A percentile compares a stretch with the other conserved stretches of the same genome.
Conservation (phyloP, 306 rosid genomes). For the Lagenaria siceraria region DNA sequence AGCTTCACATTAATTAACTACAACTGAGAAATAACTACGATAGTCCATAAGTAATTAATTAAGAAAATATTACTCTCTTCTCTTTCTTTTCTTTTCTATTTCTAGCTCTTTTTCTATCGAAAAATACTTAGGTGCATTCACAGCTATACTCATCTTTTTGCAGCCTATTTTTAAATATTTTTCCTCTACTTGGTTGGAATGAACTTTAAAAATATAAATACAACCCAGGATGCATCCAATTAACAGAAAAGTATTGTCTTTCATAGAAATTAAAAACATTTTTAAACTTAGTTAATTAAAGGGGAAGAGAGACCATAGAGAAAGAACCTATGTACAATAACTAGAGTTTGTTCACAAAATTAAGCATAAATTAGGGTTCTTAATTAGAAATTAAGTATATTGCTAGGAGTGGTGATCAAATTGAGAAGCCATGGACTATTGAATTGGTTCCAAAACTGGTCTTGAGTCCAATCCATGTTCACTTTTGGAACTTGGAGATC, state of each 20-base stretch:
- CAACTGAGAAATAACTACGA: background rate
- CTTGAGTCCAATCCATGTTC: slow-evolving; percentile 59
- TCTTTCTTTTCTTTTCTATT: no score
- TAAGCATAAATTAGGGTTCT: background rate
- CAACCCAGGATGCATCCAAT: no score
- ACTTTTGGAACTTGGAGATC: slow-evolving; percentile 50
- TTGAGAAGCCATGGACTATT: slow-evolving; percentile 74
- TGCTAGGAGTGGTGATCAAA: slow-evolving; percentile 31
- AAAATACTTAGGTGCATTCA: no score
- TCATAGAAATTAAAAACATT: background rate
- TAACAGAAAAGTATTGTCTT: no score
- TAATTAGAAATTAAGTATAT: slow-evolving; percentile 41
- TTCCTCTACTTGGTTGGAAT: no score
- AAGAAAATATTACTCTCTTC: no score
- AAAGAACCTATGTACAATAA: background rate
- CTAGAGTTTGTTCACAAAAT: background rate
- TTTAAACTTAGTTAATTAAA: no score
- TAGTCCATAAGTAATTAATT: no score
- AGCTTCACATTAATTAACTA: background rate
- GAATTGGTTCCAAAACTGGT: slow-evolving; percentile 54
- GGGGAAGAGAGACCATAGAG: background rate
- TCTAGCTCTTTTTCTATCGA: no score
- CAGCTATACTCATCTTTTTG: no score
- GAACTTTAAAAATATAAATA: no score
- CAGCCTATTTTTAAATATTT: no score